Conservation (phyloP, 495 filamentous ascomycete species). For the Penicillium steckii region DNA sequence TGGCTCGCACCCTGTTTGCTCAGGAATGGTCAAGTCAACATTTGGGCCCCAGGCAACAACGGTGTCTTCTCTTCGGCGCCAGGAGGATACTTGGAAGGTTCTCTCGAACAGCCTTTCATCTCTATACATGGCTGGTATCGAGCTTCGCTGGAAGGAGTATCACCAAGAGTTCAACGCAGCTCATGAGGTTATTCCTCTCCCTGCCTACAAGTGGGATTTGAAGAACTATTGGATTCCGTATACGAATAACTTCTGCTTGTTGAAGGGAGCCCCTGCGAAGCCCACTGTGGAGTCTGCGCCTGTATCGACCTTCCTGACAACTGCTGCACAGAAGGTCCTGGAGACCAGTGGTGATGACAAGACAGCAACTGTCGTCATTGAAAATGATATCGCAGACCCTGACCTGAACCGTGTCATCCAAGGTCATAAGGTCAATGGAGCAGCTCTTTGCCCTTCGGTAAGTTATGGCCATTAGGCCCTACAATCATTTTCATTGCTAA, state of each 20-base stretch:
- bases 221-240: slow-evolving; percentile 87
- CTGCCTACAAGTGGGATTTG: slow-evolving; percentile 73
- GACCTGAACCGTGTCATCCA: slow-evolving; percentile 59
- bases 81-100: slow-evolving; percentile 62
- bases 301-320: slow-evolving; percentile 38
- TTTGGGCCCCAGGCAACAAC: slow-evolving; percentile 58
- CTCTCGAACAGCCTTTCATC: slow-evolving; percentile 57
- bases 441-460: slow-evolving; percentile 54
- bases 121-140: slow-evolving; percentile 63
- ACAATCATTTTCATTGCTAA: too few relatives aligned
- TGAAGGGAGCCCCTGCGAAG: slow-evolving; percentile 39
- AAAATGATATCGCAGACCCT: slow-evolving; percentile 64
- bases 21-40: slow-evolving; percentile 66
- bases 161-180: slow-evolving; percentile 66
- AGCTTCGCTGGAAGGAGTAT: slow-evolving; percentile 76
- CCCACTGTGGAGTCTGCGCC: slow-evolving; percentile 26
- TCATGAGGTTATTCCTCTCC: slow-evolving; percentile 64
- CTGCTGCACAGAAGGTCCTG: slow-evolving; percentile 49
- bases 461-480: too few relatives aligned
- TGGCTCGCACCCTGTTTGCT: slow-evolving; percentile 67
- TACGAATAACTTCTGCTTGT: slow-evolving; percentile 54
- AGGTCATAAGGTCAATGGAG: slow-evolving; percentile 73
- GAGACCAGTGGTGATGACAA: slow-evolving; percentile 55
- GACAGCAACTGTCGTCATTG: slow-evolving; percentile 56
- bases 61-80: slow-evolving; percentile 57